Evolutionary conservation across 352 stramenopile species (phyloP), one percentile per base, ranked within the genome.

Genomic region (Peronospora farinosa): DNA sequence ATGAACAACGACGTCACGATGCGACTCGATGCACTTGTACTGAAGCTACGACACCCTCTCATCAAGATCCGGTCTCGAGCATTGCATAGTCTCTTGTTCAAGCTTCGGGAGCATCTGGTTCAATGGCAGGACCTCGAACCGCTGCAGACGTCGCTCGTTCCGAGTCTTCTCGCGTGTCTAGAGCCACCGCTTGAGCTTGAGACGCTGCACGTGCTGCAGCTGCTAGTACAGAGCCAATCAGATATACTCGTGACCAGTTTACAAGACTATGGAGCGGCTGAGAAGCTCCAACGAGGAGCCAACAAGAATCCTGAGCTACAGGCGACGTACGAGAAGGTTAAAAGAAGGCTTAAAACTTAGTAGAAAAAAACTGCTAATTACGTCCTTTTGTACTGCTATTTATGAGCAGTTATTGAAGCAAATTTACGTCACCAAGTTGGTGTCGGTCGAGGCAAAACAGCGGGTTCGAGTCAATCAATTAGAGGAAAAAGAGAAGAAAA

Each of bases 21-120:
- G 9, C 47, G 56, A 3, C 35, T 78, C 38, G 48, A 62, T 46
- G 50, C 67, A 44, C 58, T 86, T 35, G 63, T 76, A 44, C 54
- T 49, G 15, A 92, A 89, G 63, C 61, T 92, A 38, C 61, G 63
- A 30, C 75, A 92, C 41, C 65, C 75, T 49, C 55, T 92, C 13
- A 38, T 51, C 42, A 77, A 71, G 42, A 84, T 92, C 46, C 78
- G 74, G 17, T 58, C 54, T 4, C 72, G 78, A 7, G 67, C 80
- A 45, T 65, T 92, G 43, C 65, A 55, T 16, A 83, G 60, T 45
- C 60, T 89, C 23, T 48, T 74, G 4, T 80, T 85, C 54, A 92
- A 92, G 64, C 55, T 89, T 17, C 74, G 70, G 12, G 75, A 79
- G 63, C 45, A 58, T 17, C 70, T 89, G 25, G 58, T 82, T 40